A percentile compares a stretch with the other conserved stretches of the same genome.
Conservation (phyloP, 768 basidiomycete genomes). For the Amanita exitialis region DNA sequence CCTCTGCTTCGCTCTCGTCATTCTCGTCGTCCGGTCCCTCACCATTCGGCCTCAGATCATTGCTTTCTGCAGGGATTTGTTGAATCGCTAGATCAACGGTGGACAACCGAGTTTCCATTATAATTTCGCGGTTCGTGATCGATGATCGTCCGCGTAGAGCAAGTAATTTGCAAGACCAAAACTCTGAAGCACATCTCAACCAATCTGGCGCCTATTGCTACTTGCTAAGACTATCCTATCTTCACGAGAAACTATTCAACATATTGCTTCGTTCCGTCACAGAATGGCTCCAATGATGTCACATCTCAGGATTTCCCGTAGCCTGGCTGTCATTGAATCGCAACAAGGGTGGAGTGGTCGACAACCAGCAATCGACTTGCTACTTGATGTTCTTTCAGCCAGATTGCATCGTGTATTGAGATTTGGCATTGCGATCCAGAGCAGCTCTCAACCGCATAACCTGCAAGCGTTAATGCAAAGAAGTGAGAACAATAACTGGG, state of each 20-base stretch:
- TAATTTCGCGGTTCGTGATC: too few relatives aligned
- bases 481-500: slow-evolving; percentile 7
- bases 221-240: too few relatives aligned
- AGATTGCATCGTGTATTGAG: not conserved
- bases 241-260: too few relatives aligned
- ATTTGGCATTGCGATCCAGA: slow-evolving; percentile 43
- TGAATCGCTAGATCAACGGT: not conserved
- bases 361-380: not conserved
- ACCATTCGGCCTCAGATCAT: not conserved
- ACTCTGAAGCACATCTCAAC: too few relatives aligned
- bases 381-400: not conserved
- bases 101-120: too few relatives aligned
- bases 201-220: too few relatives aligned
- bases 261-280: too few relatives aligned
- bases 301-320: too few relatives aligned
- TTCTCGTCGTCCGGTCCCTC: slow-evolving; percentile 28
- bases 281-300: too few relatives aligned
- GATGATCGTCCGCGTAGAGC: too few relatives aligned
- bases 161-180: too few relatives aligned
- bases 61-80: not conserved
- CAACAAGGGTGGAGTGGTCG: not conserved
- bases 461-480: slow-evolving; percentile 21
- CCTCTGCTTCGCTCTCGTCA: slow-evolving; percentile 54
- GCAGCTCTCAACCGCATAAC: slow-evolving; percentile 61
- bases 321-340: too few relatives aligned